Evolutionary conservation across 306 rosid species (phyloP).

Genomic region (Trifolium subterraneum): DNA sequence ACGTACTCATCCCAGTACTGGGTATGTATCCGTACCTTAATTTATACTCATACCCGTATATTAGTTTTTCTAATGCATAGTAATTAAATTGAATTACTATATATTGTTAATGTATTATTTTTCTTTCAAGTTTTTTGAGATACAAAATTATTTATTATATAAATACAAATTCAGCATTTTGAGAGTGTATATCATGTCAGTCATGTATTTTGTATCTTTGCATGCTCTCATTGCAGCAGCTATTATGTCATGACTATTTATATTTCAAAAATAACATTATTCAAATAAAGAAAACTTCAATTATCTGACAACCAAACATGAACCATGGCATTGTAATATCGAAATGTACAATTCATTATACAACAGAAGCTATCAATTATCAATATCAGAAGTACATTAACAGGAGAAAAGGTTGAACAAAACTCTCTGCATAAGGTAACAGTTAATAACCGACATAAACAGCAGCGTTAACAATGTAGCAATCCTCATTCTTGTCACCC

Average conservation of each 20-base stretch:
- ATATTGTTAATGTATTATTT: no score
- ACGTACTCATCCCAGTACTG: no score
- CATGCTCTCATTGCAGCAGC: not conserved
- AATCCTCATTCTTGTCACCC: conserved; percentile 97
- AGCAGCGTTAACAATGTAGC: conserved; percentile 96
- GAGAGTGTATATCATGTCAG: no score
- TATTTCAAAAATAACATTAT: no score
- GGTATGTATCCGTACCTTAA: no score
- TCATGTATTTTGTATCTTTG: not conserved
- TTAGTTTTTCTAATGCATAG: not conserved
- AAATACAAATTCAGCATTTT: not conserved
- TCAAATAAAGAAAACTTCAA: no score
- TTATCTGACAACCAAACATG: not conserved
- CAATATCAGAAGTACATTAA: not conserved
- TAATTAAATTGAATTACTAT: no score
- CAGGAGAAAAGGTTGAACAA: conserved; percentile 32
- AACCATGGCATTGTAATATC: not conserved
- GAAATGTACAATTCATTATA: conserved; percentile 24
- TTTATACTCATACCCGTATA: no score
- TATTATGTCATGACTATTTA: no score
- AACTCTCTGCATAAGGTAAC: conserved; percentile 34
- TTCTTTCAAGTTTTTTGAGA: not conserved
- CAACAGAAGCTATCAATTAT: not conserved
- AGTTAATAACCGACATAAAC: conserved; percentile 87
- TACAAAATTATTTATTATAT: not conserved